Evolutionary conservation across 768 basidiomycete genomes (phyloP).

Genomic region (Phlebiopsis flavidoalba): DNA sequence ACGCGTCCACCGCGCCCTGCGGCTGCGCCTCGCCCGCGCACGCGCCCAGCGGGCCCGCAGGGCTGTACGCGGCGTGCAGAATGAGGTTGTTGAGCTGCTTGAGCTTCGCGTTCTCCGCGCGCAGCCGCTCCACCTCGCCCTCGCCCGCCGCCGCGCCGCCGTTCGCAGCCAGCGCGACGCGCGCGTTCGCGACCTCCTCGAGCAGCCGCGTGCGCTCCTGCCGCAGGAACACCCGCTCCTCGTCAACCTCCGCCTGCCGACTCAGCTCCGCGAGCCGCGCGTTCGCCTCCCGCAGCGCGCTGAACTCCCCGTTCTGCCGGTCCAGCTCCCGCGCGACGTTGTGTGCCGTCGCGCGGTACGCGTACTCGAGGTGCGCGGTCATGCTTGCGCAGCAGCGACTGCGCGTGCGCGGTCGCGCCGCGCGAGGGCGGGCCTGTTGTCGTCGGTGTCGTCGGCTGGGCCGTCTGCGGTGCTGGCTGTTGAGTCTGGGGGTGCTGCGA

Average conservation of each 20-base stretch:
- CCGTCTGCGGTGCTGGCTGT: background rate
- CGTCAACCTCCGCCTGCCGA: background rate
- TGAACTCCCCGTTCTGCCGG: background rate
- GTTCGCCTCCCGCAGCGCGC: background rate
- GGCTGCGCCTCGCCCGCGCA: background rate
- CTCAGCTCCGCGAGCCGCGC: background rate
- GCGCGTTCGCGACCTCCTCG: background rate
- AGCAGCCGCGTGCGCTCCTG: conserved; percentile 1
- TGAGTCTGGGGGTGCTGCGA: background rate
- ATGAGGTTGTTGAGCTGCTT: background rate
- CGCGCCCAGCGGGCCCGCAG: background rate
- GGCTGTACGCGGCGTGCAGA: background rate
- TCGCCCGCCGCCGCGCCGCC: background rate
- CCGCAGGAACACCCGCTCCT: background rate
- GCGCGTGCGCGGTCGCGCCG: background rate
- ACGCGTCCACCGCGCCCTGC: background rate
- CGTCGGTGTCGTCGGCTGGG: background rate
- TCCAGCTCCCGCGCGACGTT: background rate
- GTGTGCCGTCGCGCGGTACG: background rate
- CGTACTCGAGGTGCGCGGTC: background rate
- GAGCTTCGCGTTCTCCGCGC: conserved; percentile 4
- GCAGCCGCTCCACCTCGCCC: background rate
- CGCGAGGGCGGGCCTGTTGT: background rate
- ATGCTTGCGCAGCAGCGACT: background rate
- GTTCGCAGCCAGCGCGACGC: background rate